A percentile compares a stretch with the other conserved stretches of the same genome.
Conservation (phyloP, 306 rosid species). For the Quercus bicolor region DNA sequence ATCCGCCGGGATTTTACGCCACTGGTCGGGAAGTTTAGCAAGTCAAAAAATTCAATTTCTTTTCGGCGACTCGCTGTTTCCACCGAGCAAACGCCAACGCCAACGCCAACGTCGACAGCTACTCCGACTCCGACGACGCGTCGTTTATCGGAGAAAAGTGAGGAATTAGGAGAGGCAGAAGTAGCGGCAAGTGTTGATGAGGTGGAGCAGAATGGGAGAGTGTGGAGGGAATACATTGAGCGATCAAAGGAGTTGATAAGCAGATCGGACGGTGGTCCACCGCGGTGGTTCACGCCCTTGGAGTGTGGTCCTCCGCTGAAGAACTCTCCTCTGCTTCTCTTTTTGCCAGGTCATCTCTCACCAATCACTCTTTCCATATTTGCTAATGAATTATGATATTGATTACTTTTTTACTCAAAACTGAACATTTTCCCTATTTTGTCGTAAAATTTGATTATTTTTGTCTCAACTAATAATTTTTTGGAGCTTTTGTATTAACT, state of each 20-base stretch:
- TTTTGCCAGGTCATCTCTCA: conserved; percentile 55
- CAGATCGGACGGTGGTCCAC: conserved; percentile 58
- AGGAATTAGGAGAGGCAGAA: background rate
- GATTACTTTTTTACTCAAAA: too few species aligned
- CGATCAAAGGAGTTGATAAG: conserved; percentile 40
- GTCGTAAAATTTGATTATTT: background rate
- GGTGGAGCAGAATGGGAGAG: conserved; percentile 16
- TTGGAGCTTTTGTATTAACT: too few species aligned
- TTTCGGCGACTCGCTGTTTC: conserved; percentile 29
- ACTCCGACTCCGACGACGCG: background rate
- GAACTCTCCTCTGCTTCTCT: conserved; percentile 66
- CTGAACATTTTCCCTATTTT: background rate
- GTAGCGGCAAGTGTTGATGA: background rate
- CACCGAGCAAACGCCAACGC: conserved; percentile 5
- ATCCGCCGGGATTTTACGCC: conserved; percentile 11
- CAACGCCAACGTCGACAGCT: background rate
- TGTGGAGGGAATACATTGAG: conserved; percentile 43
- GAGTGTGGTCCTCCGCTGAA: conserved; percentile 40
- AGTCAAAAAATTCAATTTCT: background rate
- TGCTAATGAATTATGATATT: too few species aligned
- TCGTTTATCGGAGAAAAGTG: conserved; percentile 1
- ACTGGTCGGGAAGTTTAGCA: background rate
- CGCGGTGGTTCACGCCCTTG: conserved; percentile 89
- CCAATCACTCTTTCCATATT: too few species aligned
- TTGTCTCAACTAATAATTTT: too few species aligned